Conservation (phyloP, 2,329 filamentous ascomycete species). For the Hypoxylon rubiginosum region DNA sequence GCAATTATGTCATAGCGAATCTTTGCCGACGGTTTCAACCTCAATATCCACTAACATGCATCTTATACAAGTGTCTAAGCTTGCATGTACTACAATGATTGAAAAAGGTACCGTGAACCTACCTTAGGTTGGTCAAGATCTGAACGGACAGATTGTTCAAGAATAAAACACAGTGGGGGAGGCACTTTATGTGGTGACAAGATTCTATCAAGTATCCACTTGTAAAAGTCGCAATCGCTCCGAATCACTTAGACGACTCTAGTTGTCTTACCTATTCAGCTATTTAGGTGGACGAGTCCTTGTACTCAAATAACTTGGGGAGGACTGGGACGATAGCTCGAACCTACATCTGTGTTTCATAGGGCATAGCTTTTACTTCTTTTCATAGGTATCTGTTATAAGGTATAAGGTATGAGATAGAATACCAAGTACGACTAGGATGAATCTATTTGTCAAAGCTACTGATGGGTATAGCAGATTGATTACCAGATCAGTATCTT, state of each 20-base stretch:
- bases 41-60: not conserved
- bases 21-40: not conserved
- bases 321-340: not conserved
- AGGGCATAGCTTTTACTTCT: constrained; percentile 30
- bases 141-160: not conserved
- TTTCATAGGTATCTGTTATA: constrained; percentile 24
- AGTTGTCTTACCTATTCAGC: not conserved
- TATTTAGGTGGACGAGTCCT: not conserved
- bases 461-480: not conserved
- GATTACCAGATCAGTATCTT: not conserved
- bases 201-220: not conserved
- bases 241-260: no score
- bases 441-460: constrained; percentile 26
- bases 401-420: constrained; percentile 24
- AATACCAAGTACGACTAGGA: not conserved
- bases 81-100: not conserved
- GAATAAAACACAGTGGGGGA: not conserved
- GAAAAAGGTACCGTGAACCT: not conserved
- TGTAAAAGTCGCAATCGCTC: not conserved
- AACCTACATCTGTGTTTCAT: constrained; percentile 5
- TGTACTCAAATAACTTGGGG: not conserved
- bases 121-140: not conserved
- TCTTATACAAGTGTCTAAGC: not conserved
- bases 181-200: not conserved
- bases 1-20: constrained; percentile 5